These are phyloP conservation scores for Staphylotrichum tortipilum DNA, from an alignment of 495 filamentous ascomycete genomes.

Conservation along the genomic window DNA sequence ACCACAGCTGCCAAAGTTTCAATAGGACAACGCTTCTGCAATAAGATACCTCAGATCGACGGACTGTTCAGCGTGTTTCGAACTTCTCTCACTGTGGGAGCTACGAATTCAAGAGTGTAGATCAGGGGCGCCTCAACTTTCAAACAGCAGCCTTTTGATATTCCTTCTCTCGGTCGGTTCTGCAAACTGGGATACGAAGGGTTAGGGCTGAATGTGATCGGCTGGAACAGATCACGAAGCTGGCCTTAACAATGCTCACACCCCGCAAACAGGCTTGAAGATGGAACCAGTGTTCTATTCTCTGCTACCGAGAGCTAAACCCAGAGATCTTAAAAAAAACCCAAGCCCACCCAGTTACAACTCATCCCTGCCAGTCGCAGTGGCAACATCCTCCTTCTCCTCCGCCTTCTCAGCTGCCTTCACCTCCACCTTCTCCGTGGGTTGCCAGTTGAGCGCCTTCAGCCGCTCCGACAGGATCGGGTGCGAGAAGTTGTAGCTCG, in stretches of 20 bases:
- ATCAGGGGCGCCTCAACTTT: no score
- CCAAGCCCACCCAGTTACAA: conserved; percentile 11
- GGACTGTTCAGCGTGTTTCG: no score
- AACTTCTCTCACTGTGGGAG: no score
- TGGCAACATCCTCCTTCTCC: conserved; percentile 26
- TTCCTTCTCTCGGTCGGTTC: no score
- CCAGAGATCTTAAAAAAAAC: not conserved
- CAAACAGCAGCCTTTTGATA: no score
- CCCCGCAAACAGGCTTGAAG: not conserved
- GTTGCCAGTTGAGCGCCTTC: conserved; percentile 73
- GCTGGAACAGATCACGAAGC: no score
- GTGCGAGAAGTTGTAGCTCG: conserved; percentile 96
- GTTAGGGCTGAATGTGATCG: not conserved
- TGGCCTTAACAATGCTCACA: no score
- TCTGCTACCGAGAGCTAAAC: not conserved
- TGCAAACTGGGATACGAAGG: no score
- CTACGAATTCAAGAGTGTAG: no score
- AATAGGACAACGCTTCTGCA: no score
- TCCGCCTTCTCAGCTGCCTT: conserved; percentile 25
- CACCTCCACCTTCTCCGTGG: conserved; percentile 37
- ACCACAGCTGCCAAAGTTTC: conserved; percentile 1
- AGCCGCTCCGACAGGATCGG: conserved; percentile 91
- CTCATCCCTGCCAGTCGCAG: conserved; percentile 30
- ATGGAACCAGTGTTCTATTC: not conserved
- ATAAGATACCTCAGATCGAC: no score